phyloP scores from a whole-genome alignment of 164 flowering plant species.

The Umbellularia californica region DNA sequence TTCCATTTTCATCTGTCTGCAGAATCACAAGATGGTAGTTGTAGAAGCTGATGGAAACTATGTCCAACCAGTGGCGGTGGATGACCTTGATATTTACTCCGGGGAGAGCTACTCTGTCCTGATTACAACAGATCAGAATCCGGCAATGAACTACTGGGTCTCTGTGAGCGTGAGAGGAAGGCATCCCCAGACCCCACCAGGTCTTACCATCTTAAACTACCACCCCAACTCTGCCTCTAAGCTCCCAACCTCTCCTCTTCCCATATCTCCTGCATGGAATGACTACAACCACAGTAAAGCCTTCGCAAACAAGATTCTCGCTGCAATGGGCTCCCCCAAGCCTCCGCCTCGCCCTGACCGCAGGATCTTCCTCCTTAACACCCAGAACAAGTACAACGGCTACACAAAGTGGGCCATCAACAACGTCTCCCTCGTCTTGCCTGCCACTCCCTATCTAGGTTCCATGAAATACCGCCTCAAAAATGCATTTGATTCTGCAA shows the following conservation, averaged over 20 bases:
- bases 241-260: conserved; percentile 57
- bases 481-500: conserved; percentile 29
- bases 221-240: conserved; percentile 35
- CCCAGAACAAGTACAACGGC: conserved; percentile 69
- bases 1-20: conserved; percentile 7
- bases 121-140: conserved; percentile 58
- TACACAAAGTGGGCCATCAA: conserved; percentile 81
- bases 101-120: conserved; percentile 92
- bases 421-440: conserved; percentile 62
- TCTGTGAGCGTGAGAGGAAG: conserved; percentile 61
- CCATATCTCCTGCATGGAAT: conserved; percentile 65
- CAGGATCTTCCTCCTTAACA: conserved; percentile 66
- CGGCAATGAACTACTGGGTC: conserved; percentile 68
- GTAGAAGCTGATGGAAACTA: conserved; percentile 98
- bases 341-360: conserved; percentile 51
- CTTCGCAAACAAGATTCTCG: conserved; percentile 42
- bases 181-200: conserved; percentile 62
- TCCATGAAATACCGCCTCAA: conserved; percentile 45
- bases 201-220: conserved; percentile 71
- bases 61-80: conserved; percentile 51
- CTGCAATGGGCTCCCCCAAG: conserved; percentile 37
- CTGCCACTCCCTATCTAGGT: conserved; percentile 78
- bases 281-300: conserved; percentile 50
- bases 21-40: conserved; percentile 77
- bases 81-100: conserved; percentile 71